phyloP scores from a whole-genome alignment of 2,329 filamentous ascomycete genomes.

The Cladobotryum protrusum region DNA sequence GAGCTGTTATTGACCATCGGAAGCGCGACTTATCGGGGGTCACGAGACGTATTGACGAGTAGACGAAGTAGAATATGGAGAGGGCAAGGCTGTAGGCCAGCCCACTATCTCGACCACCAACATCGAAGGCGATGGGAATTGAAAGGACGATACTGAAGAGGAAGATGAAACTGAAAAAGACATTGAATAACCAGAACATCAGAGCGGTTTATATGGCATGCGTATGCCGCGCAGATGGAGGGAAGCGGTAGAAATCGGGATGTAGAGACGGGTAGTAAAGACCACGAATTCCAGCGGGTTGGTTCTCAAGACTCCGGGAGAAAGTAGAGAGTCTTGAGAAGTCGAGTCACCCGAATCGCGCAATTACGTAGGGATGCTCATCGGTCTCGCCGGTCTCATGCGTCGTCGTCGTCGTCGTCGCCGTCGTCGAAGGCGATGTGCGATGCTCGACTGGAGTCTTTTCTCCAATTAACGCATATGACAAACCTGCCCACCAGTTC shows the following conservation, averaged over 20 bases:
- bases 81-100: constrained; percentile 88
- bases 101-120: constrained; percentile 89
- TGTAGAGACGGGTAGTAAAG: neutral
- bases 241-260: neutral
- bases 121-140: constrained; percentile 95
- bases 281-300: neutral
- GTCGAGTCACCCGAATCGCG: constrained; percentile 11
- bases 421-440: neutral
- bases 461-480: constrained; percentile 7
- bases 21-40: constrained; percentile 75
- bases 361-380: constrained; percentile 11
- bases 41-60: constrained; percentile 71
- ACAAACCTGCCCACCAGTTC: constrained; percentile 5
- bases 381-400: constrained; percentile 4
- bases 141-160: constrained; percentile 89
- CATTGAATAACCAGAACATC: constrained; percentile 80
- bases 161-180: constrained; percentile 75
- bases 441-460: neutral
- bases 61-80: constrained; percentile 84
- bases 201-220: constrained; percentile 29
- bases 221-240: constrained; percentile 21
- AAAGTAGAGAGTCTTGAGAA: neutral
- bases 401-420: neutral
- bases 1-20: constrained; percentile 61
- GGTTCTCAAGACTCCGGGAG: neutral